Evolutionary conservation across 148 eudicot genomes (phyloP), one percentile per base, ranked within the genome.

Genomic region (Rhododendron williamsianum): DNA sequence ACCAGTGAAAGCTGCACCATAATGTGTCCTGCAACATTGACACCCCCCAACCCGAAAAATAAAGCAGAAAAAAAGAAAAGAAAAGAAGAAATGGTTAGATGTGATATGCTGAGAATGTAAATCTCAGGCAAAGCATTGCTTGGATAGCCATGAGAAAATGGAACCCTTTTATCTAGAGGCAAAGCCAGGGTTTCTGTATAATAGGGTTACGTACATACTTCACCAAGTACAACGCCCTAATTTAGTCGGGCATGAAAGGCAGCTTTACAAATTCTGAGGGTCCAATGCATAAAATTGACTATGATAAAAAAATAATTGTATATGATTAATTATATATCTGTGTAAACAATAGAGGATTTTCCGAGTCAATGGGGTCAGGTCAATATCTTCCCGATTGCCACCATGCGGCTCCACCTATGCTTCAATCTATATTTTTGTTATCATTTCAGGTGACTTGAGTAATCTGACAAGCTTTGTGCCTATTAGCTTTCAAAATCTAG

Each of bases 1-100:
- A 52, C 98, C 98, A 45, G 94, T 91, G 84, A 93, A 82, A 9
- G 86, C 89, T 63, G 98, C 94, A 23, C 92, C 95, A 21, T 91
- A 82, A 89, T 89, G 90, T 73, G 95, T 88, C 98, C 98, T 93
- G 94, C 86, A 86, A 58, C 84, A 76, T 36, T n/a, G 21, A 18
- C 11, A 15, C 7, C 51, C 83, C 80, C 51, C 78, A 35, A 21
- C 25, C 77, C 43, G 9, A 9, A 41, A 19, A 41, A 76, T 36
- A 41, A 76, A 76, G 45, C 46, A 4, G 18, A 9, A 45, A 41
- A 41, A 76, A 41, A 38, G 4, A 0, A 35, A 16, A 21, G 30
- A 45, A 77, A 45, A 9, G 25, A 3, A n/a, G 49, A 41, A 6
- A 76, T 36, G n/a, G 52, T 43, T 76, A 76, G 80, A 21, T 76